Evolutionary conservation across 164 flowering plant genomes (phyloP).

Genomic region (Dillenia turbinata): DNA sequence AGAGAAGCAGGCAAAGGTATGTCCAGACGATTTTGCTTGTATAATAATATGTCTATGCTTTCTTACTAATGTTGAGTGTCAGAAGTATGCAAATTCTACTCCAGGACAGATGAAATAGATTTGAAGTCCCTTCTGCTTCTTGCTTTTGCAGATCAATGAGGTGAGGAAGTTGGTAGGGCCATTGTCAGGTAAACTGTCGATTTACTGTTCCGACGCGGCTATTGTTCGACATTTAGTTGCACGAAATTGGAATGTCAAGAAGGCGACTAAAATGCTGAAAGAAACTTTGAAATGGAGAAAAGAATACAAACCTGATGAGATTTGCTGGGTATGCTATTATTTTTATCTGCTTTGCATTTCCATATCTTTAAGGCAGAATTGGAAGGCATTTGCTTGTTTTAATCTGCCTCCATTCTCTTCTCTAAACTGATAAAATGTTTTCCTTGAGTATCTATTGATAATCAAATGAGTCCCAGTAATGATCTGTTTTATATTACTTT

Average conservation of each 20-base stretch:
- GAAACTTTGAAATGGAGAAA: conserved; percentile 84
- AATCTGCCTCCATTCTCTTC: too few species aligned
- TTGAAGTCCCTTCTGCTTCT: neutral
- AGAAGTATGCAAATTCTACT: neutral
- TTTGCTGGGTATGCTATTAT: conserved; percentile 66
- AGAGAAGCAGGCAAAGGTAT: conserved; percentile 63
- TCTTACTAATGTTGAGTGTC: neutral
- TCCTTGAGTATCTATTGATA: too few species aligned
- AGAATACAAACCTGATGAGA: conserved; percentile 84
- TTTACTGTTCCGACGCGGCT: conserved; percentile 72
- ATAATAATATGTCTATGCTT: neutral
- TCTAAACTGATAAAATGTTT: too few species aligned
- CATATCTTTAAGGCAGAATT: neutral
- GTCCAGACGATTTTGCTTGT: neutral
- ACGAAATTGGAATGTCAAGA: conserved; percentile 83
- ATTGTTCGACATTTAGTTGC: conserved; percentile 68
- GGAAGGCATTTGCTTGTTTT: too few species aligned
- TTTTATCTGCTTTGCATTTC: neutral
- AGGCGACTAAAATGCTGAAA: conserved; percentile 85
- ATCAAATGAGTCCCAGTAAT: too few species aligned
- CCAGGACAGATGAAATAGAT: neutral
- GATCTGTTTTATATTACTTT: too few species aligned
- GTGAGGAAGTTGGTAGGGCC: conserved; percentile 55
- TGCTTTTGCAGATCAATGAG: conserved; percentile 64
- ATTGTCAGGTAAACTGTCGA: conserved; percentile 46